Evolutionary conservation across 176 grass and related monocot genomes (phyloP), one percentile per base, ranked within the genome.

Genomic region (Oryza nivara): DNA sequence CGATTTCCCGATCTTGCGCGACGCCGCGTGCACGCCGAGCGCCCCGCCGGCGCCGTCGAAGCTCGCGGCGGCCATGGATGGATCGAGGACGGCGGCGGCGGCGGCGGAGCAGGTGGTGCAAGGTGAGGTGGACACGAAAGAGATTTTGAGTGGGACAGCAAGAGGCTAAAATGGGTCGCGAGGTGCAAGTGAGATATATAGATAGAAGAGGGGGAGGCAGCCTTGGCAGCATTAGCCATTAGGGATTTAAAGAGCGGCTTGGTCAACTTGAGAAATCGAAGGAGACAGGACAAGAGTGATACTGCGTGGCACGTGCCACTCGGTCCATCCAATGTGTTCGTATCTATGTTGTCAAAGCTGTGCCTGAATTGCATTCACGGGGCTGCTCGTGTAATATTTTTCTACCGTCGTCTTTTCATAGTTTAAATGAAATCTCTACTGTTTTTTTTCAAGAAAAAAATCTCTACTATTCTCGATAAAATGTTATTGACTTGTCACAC

Each of bases 1-100:
- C 73, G 70, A 70, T 80, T 97, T 94, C 45, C 79, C 85, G 80
- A 94, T 84, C 84, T 92, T 97, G 68, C 90, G 94, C 46, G 92
- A 92, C 74, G 86, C 72, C 12, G 63, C 72, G 70, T 89, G 82
- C 78, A 94, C 67, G 67, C 88, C 90, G 51, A 94, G 89, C 30
- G 82, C 25, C 61, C 84, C 52, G 0, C 47, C 14, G 4, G 68
- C 41, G 36, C 7, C 83, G 22, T 81, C 81, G 54, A 58, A 58
- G 77, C 89, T 92, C 72, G 65, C 26, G 22, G 85, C 20, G 32
- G 89, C 89, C 85, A 88, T 88, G 84, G 72, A 4, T 2, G 9
- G 16, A 4, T 0, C 7, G 60, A 43, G 64, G 68, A 58, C 40
- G 25, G 14, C 40, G 36, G 5, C 36, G 77, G 30, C 13, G 77